Base-by-base conservation (phyloP, 1,284 basidiomycete species). In the Ustilago loliicola region DNA sequence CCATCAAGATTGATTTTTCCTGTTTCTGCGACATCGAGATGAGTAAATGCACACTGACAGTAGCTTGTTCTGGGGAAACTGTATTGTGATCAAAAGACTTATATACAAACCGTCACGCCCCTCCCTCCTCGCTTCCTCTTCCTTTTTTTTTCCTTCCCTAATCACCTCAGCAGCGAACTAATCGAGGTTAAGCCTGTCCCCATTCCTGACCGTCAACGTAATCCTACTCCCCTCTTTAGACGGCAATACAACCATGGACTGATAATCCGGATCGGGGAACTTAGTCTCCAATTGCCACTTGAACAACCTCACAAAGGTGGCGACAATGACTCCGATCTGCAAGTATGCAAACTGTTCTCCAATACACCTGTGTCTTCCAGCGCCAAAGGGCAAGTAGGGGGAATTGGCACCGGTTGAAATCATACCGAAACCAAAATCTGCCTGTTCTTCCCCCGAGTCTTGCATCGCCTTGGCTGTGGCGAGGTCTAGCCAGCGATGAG, bases 281-380 rank as follows among this genome's bases (percentile, higher is more conserved):
- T 70, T 89, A 3, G 87, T 86, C 1, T 72, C 72, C 42, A 97
- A 88, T 61, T 89, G 90, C 86, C 98, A 86, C 85, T 94, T 93
- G 72, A 94, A 89, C 67, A 90, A 88, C 62, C 96, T 91, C 45
- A 98, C 88, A 69, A 99, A 87, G 11, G 92, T 93, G 9, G 91
- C 87, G 72, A 99, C 88, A 85, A 99, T 90, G 7, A 92, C 92
- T 51, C 94, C 93, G 29, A 99, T 89, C 88, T 99, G 97, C 63
- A 98, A 88, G 87, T 98, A 96, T 17, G 97, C 97, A 84, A 98
- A 99, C 90, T 95, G 94, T 88, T 97, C 95, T 77, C 95, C 95
- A 78, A 97, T 96, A 87, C 96, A 98, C 66, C 95, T 89, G 88
- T 98, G 95, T n/a, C 85, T 55, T 19, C 83, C 96, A 52, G 96